Conservation (phyloP, 148 eudicot genomes). For the Dianthus caryophyllus region DNA sequence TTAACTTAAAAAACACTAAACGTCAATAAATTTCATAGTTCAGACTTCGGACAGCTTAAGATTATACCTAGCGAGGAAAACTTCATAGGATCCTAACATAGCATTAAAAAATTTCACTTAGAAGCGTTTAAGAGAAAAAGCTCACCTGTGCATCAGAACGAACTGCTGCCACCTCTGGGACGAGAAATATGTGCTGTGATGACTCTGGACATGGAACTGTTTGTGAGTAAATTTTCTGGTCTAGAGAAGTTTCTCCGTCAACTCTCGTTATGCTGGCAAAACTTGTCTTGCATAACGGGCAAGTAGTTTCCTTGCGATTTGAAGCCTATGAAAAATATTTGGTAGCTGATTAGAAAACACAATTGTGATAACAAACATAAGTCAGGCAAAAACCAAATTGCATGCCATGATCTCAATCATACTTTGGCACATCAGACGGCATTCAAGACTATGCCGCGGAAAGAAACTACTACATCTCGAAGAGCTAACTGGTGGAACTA, state of each 20-base stretch:
- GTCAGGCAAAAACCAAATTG: neutral
- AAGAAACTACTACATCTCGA: neutral
- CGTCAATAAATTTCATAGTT: too few species aligned
- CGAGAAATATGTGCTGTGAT: slow-evolving; percentile 44
- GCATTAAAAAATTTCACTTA: neutral
- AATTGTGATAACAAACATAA: neutral
- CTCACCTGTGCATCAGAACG: slow-evolving; percentile 36
- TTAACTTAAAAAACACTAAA: too few species aligned
- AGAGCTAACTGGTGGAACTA: neutral
- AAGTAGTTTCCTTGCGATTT: slow-evolving; percentile 51
- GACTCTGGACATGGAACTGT: slow-evolving; percentile 45
- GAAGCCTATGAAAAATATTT: slow-evolving; percentile 37
- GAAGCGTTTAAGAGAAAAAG: neutral
- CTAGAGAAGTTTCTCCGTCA: slow-evolving; percentile 51
- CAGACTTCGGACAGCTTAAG: neutral
- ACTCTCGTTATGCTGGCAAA: slow-evolving; percentile 64
- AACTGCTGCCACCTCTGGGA: slow-evolving; percentile 40
- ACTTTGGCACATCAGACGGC: neutral
- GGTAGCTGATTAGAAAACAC: slow-evolving; percentile 9
- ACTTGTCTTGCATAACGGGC: slow-evolving; percentile 79
- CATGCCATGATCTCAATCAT: neutral
- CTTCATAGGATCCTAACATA: neutral
- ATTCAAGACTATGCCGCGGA: too few species aligned
- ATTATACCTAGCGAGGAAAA: neutral
- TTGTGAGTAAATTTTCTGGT: slow-evolving; percentile 88